Evolutionary conservation across 805 yeast species (phyloP).

Genomic region (Spathaspora girioi): DNA sequence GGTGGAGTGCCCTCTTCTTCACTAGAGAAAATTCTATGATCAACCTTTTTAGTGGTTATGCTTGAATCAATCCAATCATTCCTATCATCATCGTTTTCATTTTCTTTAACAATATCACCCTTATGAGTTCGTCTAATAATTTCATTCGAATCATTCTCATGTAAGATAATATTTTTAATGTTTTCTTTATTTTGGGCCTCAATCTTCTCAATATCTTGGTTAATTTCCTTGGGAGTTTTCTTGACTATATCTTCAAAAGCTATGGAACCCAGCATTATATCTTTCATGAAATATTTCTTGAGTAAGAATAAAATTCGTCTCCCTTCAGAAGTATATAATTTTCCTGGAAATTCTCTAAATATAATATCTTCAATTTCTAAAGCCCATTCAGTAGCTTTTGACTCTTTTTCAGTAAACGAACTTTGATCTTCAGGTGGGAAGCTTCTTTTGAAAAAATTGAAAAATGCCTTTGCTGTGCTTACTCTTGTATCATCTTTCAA

Average conservation of each 20-base stretch:
- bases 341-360: slow-evolving; percentile 32
- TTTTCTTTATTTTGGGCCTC: slow-evolving; percentile 9
- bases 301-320: slow-evolving; percentile 59
- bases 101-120: slow-evolving; percentile 56
- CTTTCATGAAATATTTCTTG: slow-evolving; percentile 42
- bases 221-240: slow-evolving; percentile 72
- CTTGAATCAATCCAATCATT: slow-evolving; percentile 18
- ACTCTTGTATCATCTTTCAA: slow-evolving; percentile 37
- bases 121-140: slow-evolving; percentile 77
- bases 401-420: slow-evolving; percentile 21
- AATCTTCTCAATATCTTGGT: slow-evolving; percentile 61
- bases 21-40: slow-evolving; percentile 31
- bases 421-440: slow-evolving; percentile 29
- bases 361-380: slow-evolving; percentile 50
- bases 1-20: slow-evolving; percentile 9
- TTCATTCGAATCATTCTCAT: slow-evolving; percentile 50
- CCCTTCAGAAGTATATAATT: slow-evolving; percentile 61
- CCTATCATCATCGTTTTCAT: slow-evolving; percentile 19
- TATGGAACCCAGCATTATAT: slow-evolving; percentile 52
- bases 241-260: slow-evolving; percentile 56
- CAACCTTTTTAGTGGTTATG: slow-evolving; percentile 30
- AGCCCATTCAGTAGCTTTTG: slow-evolving; percentile 45
- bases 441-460: slow-evolving; percentile 38
- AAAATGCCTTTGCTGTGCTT: slow-evolving; percentile 51
- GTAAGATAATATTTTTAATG: slow-evolving; percentile 38